Evolutionary conservation across 2,329 filamentous ascomycete genomes (phyloP), one percentile per base, ranked within the genome.

Genomic region (Exophiala sideris): DNA sequence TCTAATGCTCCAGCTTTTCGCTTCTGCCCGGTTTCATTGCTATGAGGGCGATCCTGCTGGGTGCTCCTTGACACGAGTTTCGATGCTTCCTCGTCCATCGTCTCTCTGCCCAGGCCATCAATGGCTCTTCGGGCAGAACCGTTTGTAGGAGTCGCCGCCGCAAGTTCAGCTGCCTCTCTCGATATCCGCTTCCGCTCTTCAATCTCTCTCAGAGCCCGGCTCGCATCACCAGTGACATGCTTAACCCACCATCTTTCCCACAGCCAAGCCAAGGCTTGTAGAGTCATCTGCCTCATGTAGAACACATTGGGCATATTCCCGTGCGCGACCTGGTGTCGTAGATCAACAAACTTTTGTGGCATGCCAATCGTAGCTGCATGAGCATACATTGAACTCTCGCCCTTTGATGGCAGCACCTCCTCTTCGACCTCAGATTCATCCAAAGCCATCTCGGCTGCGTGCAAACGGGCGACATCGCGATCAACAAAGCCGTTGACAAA

Each of bases 321-420:
- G 66, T 95, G 89, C 39, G 88, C 91, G 48, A 86, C 86, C 71
- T 91, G 86, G 68, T 95, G 89, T 49, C 89, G 80, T 51, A 91
- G 77, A 75, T 91, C 88, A 52, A 94, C 88, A 68, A 92, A 91
- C 1, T 83, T 82, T 1, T 82, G 80, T 1, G 62, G 62, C 59
- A 64, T 60, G 21, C 57, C 53, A 21, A 64, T 63, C 18, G 53
- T 54, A 32, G 52, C 54, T 8, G 62, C 62, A 35, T 60, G 57
- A 20, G 62, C 61, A 48, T 63, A 64, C 62, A 64, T 64, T 3
- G 61, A 63, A 34, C 48, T 62, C 48, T 64, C 61, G 18, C 62
- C 61, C 33, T 50, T 53, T 36, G 41, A 45, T 18, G 51, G 48
- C 18, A 38, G 29, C 32, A 24, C 32, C 4, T 14, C 41, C 14